These are phyloP conservation scores for Acanthamoeba healyi DNA, from an alignment of 208 protist genomes.

Conservation along the genomic window DNA sequence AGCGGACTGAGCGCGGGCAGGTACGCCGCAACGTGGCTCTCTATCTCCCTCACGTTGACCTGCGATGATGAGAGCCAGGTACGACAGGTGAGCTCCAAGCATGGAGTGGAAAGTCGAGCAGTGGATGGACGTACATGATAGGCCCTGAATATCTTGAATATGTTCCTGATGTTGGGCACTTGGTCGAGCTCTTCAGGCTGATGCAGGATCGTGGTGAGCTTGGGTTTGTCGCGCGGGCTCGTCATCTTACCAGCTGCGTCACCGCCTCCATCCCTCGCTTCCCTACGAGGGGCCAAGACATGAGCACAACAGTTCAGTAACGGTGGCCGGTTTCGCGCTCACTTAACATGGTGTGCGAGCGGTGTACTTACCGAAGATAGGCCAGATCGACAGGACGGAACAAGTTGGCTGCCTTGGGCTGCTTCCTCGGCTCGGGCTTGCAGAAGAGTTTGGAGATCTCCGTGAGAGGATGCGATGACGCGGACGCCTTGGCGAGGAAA, in stretches of 20 bases:
- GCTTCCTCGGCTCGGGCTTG: slow-evolving; percentile 30
- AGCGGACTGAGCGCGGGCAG: slow-evolving; percentile 4
- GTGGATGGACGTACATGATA: background rate
- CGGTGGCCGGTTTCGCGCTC: no score
- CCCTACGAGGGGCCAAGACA: background rate
- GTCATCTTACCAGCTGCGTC: background rate
- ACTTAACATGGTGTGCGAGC: background rate
- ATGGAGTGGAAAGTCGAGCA: background rate
- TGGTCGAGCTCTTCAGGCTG: slow-evolving; percentile 39
- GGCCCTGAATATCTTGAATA: slow-evolving; percentile 32
- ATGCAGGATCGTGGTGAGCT: slow-evolving; percentile 22
- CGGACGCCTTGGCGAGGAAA: background rate
- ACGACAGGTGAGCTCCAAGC: no score
- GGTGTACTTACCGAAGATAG: background rate
- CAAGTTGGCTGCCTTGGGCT: slow-evolving; percentile 26
- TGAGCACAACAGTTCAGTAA: no score
- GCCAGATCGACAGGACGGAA: background rate
- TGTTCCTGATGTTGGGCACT: slow-evolving; percentile 32
- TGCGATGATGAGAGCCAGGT: background rate
- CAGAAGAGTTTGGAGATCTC: slow-evolving; percentile 47
- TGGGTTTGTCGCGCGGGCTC: background rate
- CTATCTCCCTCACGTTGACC: slow-evolving; percentile 29
- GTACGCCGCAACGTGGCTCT: slow-evolving; percentile 13
- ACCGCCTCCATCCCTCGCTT: background rate
- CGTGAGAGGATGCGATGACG: slow-evolving; percentile 14